Evolutionary conservation across 2,329 filamentous ascomycete species (phyloP).

Genomic region (Neophaeococcomyces aloes): DNA sequence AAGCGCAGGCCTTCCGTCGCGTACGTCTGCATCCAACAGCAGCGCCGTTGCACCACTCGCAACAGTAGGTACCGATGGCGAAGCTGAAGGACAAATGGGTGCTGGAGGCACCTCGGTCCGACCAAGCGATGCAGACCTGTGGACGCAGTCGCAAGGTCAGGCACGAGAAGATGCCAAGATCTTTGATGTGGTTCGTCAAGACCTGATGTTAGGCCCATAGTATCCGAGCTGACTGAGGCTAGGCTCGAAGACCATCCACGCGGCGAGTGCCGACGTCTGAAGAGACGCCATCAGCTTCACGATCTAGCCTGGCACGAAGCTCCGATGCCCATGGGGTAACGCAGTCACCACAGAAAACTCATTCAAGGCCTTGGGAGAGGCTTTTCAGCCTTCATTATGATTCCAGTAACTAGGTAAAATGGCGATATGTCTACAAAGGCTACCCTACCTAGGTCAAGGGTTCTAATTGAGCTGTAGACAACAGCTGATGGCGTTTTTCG

Average conservation of each 20-base stretch:
- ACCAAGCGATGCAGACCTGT: slow-evolving; percentile 5
- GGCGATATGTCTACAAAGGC: too few relatives aligned
- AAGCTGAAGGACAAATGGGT: slow-evolving; percentile 13
- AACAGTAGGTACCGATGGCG: slow-evolving; percentile 2
- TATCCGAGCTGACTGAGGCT: slow-evolving; percentile 3
- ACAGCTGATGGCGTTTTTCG: too few relatives aligned
- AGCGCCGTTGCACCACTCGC: slow-evolving; percentile 1
- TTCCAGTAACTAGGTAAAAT: neutral
- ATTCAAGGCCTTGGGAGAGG: slow-evolving; percentile 28
- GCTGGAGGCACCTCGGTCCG: slow-evolving; percentile 12
- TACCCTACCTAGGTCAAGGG: too few relatives aligned
- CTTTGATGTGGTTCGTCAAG: slow-evolving; percentile 40
- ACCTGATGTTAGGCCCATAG: slow-evolving; percentile 36
- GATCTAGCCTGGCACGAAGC: neutral
- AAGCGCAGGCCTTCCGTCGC: slow-evolving; percentile 31
- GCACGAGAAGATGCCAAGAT: slow-evolving; percentile 31
- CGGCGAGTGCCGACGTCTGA: slow-evolving; percentile 1
- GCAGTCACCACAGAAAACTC: slow-evolving; percentile 13
- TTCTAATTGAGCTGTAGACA: too few relatives aligned
- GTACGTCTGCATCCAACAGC: neutral
- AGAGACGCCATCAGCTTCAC: slow-evolving; percentile 3
- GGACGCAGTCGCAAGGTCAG: neutral
- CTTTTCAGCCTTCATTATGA: slow-evolving; percentile 35
- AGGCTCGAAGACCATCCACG: slow-evolving; percentile 1
- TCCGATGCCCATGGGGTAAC: slow-evolving; percentile 5